These are phyloP conservation scores for Pelargonium cotyledonis DNA, from an alignment of 441 rosid genomes.

Conservation along the genomic window DNA sequence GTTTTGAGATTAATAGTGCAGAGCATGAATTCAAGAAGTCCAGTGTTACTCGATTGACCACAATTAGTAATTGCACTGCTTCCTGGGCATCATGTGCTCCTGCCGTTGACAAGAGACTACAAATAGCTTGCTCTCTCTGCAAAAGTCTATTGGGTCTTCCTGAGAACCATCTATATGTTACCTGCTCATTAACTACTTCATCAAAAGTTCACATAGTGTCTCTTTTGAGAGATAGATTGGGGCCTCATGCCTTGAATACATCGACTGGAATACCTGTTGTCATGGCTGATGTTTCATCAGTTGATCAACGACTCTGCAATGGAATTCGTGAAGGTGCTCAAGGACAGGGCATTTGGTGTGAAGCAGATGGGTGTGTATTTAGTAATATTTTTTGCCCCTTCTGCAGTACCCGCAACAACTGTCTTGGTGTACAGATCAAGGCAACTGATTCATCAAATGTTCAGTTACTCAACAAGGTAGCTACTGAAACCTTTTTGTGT, in stretches of 20 bases:
- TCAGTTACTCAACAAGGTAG: conserved; percentile 65
- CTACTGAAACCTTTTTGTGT: background rate
- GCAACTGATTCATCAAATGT: conserved; percentile 78
- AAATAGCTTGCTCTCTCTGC: conserved; percentile 63
- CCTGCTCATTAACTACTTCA: conserved; percentile 46
- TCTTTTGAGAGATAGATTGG: conserved; percentile 39
- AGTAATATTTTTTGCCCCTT: conserved; percentile 67
- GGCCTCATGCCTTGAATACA: conserved; percentile 27
- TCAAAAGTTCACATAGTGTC: conserved; percentile 56
- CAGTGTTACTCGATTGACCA: conserved; percentile 14
- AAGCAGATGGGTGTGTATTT: conserved; percentile 92
- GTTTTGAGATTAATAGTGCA: conserved; percentile 24
- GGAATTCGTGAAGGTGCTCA: conserved; percentile 30
- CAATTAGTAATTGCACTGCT: conserved; percentile 12
- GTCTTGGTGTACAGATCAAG: conserved; percentile 76
- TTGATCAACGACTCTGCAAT: conserved; percentile 48
- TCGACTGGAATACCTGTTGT: conserved; percentile 47
- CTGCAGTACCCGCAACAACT: conserved; percentile 48
- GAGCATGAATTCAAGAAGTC: conserved; percentile 29
- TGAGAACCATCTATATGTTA: conserved; percentile 45
- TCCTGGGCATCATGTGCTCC: conserved; percentile 24
- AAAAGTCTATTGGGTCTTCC: conserved; percentile 59
- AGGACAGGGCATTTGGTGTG: conserved; percentile 59
- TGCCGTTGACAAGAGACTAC: conserved; percentile 37
- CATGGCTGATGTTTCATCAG: conserved; percentile 48